Percentiles rank a stretch among this genome's conserved stretches.
phyloP scores from a whole-genome alignment of 208 protist species.

The Leishmania guyanensis region DNA sequence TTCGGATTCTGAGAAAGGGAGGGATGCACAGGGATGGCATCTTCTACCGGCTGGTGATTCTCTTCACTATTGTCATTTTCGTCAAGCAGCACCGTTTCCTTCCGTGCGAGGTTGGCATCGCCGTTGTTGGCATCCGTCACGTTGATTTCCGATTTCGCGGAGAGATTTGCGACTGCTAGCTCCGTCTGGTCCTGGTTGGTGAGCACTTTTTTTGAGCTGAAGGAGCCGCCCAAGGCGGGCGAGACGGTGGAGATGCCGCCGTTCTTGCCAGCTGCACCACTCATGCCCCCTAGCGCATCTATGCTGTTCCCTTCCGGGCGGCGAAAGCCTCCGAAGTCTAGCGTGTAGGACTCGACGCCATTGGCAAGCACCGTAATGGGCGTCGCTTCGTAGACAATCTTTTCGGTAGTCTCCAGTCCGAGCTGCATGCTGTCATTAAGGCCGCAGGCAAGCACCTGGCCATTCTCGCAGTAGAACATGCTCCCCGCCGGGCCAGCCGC shows the following conservation, averaged over 20 bases:
- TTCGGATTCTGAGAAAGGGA: neutral
- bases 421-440: constrained; percentile 86
- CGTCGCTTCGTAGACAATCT: constrained; percentile 56
- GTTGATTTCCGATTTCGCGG: constrained; percentile 7
- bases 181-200: neutral
- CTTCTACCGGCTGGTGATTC: constrained; percentile 29
- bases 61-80: neutral
- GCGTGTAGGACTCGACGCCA: constrained; percentile 82
- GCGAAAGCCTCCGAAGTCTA: constrained; percentile 81
- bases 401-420: constrained; percentile 59
- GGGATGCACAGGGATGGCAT: neutral
- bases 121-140: constrained; percentile 4
- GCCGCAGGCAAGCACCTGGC: constrained; percentile 76
- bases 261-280: neutral
- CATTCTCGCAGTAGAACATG: constrained; percentile 86
- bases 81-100: neutral
- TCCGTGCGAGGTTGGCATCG: neutral
- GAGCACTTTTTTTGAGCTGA: neutral
- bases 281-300: neutral
- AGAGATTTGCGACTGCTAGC: constrained; percentile 18
- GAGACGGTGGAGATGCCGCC: neutral
- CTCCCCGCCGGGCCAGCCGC: constrained; percentile 77
- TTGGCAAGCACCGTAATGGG: constrained; percentile 43
- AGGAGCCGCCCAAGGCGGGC: neutral
- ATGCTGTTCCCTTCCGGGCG: constrained; percentile 22